phyloP scores from a whole-genome alignment of 2,329 filamentous ascomycete species.

The Plenodomus lindquistii region DNA sequence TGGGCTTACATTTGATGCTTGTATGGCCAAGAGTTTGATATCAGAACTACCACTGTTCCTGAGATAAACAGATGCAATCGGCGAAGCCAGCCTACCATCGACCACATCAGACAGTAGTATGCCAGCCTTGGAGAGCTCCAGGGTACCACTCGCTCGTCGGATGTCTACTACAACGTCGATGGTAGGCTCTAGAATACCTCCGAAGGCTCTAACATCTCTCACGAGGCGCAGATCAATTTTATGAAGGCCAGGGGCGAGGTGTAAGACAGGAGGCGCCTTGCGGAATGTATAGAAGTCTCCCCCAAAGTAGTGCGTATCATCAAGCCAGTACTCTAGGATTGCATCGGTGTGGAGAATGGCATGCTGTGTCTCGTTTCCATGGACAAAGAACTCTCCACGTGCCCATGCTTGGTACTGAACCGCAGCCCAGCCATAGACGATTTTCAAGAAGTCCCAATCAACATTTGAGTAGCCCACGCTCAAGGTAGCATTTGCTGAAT shows the following conservation, averaged over 20 bases:
- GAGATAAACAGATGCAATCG: slow-evolving; percentile 54
- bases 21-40: slow-evolving; percentile 42
- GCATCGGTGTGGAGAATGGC: slow-evolving; percentile 53
- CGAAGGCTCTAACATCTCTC: slow-evolving; percentile 61
- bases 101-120: slow-evolving; percentile 58
- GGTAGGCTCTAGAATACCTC: slow-evolving; percentile 53
- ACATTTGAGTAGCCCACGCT: slow-evolving; percentile 54
- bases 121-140: slow-evolving; percentile 39
- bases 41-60: slow-evolving; percentile 50
- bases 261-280: slow-evolving; percentile 55
- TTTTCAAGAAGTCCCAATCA: slow-evolving; percentile 58
- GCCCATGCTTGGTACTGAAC: slow-evolving; percentile 64
- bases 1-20: slow-evolving; percentile 22
- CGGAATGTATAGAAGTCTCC: slow-evolving; percentile 61
- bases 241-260: slow-evolving; percentile 56
- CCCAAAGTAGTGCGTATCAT: slow-evolving; percentile 58
- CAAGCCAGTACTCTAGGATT: slow-evolving; percentile 58
- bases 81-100: slow-evolving; percentile 51
- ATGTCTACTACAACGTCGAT: slow-evolving; percentile 46
- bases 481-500: slow-evolving; percentile 45
- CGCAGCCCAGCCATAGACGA: slow-evolving; percentile 62
- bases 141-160: slow-evolving; percentile 21
- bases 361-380: slow-evolving; percentile 35
- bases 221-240: slow-evolving; percentile 57
- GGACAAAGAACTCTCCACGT: slow-evolving; percentile 53